Base-by-base conservation (phyloP, 805 yeast genomes). In the Ogataea ramenticola region DNA sequence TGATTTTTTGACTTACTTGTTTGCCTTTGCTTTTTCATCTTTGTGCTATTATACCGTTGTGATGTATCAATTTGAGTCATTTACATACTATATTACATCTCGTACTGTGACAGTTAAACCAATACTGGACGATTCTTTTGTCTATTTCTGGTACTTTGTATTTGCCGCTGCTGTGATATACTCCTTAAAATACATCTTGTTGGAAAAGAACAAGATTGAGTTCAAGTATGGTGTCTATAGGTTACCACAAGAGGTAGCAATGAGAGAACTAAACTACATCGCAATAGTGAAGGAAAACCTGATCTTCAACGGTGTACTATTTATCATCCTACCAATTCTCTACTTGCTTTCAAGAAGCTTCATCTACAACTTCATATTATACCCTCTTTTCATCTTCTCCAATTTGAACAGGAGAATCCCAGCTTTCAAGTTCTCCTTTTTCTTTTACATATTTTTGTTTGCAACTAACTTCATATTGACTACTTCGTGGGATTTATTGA, bases 171-270 rank as follows among this genome's bases (percentile, higher is more conserved):
- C 79, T 0, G 29, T 68, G 0, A 31, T 68, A 8, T 84, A 82
- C 57, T 53, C 80, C 8, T 41, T 67, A 1, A 79, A 75, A 47
- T 82, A 75, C 54, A 51, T 75, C 14, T 51, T 74, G 0, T 70
- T 76, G 45, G 83, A 80, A 55, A 65, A 77, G 48, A 80, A 79
- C 57, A 69, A 76, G 46, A 62, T 84, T 35, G 56, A 61, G 1
- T 74, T 82, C 58, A 54, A 61, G 39, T 67, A 66, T 45, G 75
- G 76, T 9, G 61, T 66, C 12, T 61, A 60, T 39, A 62, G 71
- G 44, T 50, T 56, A 3, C 67, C 64, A 14, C 81, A 80, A 2
- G 61, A 68, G 31, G 36, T 41, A 0, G 31, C 52, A 21, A 21
- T 46, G 10, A 24, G 35, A 12, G 17, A 17, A n/a, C 56, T 54